Evolutionary conservation across 495 filamentous ascomycete species (phyloP).

Genomic region (Saxophila tyrrhenica): DNA sequence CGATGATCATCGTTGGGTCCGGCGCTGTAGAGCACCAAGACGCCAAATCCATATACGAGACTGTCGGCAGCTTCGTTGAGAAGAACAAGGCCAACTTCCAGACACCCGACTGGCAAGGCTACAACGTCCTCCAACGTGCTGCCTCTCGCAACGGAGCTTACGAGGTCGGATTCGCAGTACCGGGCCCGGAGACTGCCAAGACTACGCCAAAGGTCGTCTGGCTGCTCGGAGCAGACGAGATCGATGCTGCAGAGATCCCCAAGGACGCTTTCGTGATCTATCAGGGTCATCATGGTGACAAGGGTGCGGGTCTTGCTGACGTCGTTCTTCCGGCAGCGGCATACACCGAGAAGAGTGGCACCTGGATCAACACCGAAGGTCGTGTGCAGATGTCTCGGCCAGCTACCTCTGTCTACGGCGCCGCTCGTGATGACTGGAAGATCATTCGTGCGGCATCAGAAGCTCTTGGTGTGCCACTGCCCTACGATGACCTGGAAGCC

Average conservation of each 20-base stretch:
- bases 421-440: slow-evolving; percentile 94
- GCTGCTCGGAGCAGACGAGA: slow-evolving; percentile 93
- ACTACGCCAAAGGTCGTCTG: slow-evolving; percentile 88
- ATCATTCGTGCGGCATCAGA: slow-evolving; percentile 86
- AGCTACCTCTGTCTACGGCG: slow-evolving; percentile 74
- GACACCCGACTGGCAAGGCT: slow-evolving; percentile 90
- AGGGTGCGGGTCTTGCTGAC: slow-evolving; percentile 83
- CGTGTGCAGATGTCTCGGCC: slow-evolving; percentile 85
- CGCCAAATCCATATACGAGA: slow-evolving; percentile 83
- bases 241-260: slow-evolving; percentile 66
- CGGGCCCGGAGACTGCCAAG: slow-evolving; percentile 63
- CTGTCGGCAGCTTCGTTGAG: slow-evolving; percentile 77
- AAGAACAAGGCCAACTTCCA: slow-evolving; percentile 81
- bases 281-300: slow-evolving; percentile 95
- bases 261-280: slow-evolving; percentile 94
- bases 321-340: slow-evolving; percentile 87
- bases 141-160: slow-evolving; percentile 87
- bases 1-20: slow-evolving; percentile 92
- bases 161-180: slow-evolving; percentile 85
- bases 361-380: slow-evolving; percentile 95
- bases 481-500: slow-evolving; percentile 82
- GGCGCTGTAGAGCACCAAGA: slow-evolving; percentile 80
- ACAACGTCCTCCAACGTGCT: slow-evolving; percentile 86
- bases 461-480: slow-evolving; percentile 75
- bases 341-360: slow-evolving; percentile 95